These are phyloP conservation scores for Amanita exitialis DNA, from an alignment of 768 basidiomycete species.

Conservation along the genomic window DNA sequence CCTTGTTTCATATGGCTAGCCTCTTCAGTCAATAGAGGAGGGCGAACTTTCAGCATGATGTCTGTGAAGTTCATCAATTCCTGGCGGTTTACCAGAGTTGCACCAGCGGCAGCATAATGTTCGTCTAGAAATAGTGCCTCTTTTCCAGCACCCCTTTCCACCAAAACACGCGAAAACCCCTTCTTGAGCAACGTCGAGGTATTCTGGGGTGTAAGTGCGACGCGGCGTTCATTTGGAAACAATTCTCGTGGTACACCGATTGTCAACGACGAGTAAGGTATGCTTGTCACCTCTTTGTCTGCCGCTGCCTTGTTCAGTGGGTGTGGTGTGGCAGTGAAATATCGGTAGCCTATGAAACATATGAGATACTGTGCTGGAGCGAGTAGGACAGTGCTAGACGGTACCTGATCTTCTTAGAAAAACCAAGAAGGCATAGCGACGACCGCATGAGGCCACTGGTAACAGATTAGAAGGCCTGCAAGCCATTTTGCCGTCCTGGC, in stretches of 20 bases:
- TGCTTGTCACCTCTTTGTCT: slow-evolving; percentile 21
- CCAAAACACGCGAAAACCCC: slow-evolving; percentile 63
- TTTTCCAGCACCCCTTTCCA: slow-evolving; percentile 63
- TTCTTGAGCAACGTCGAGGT: slow-evolving; percentile 70
- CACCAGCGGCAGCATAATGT: slow-evolving; percentile 71
- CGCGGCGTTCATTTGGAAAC: slow-evolving; percentile 71
- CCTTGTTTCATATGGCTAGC: slow-evolving; percentile 54
- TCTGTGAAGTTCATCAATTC: slow-evolving; percentile 62
- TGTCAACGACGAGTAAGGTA: slow-evolving; percentile 61
- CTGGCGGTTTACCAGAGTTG: slow-evolving; percentile 62
- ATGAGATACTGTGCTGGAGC: not conserved
- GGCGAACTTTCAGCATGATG: slow-evolving; percentile 80
- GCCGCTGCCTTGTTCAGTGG: slow-evolving; percentile 17
- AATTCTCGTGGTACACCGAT: slow-evolving; percentile 73
- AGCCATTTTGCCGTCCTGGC: slow-evolving; percentile 19
- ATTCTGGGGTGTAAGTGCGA: slow-evolving; percentile 76
- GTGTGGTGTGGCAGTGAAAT: slow-evolving; percentile 20
- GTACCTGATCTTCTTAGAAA: not conserved
- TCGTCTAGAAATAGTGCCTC: slow-evolving; percentile 76
- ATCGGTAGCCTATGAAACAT: slow-evolving; percentile 18
- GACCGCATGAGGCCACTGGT: slow-evolving; percentile 16
- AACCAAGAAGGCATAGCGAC: slow-evolving; percentile 11
- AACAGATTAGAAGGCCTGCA: slow-evolving; percentile 19
- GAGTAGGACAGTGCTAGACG: not conserved
- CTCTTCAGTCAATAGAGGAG: slow-evolving; percentile 60